phyloP scores from a whole-genome alignment of 768 basidiomycete genomes.

The Russula virescens region DNA sequence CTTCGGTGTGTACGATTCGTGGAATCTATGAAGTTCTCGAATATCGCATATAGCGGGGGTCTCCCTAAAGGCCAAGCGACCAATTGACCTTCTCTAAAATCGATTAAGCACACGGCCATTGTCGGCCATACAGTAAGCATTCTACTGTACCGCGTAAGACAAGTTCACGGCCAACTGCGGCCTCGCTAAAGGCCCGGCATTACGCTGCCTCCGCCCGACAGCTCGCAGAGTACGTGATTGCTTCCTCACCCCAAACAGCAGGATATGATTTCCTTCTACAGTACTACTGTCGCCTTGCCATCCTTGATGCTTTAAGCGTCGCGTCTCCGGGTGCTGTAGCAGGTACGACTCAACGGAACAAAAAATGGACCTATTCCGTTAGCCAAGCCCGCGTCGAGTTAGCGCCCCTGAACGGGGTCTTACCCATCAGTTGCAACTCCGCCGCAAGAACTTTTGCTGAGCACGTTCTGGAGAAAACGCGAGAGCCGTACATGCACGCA shows the following conservation, averaged over 20 bases:
- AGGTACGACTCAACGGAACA: not conserved
- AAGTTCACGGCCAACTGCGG: not conserved
- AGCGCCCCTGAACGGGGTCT: no score
- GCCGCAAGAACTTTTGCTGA: no score
- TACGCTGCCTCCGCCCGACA: not conserved
- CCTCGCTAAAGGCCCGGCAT: not conserved
- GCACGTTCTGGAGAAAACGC: not conserved
- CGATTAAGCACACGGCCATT: constrained; percentile 9
- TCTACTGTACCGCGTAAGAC: not conserved
- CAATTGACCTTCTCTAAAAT: constrained; percentile 16
- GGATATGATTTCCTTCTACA: constrained; percentile 6
- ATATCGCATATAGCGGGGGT: constrained; percentile 9
- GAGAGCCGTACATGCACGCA: not conserved
- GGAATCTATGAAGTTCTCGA: not conserved
- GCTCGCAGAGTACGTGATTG: not conserved
- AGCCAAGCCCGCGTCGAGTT: not conserved
- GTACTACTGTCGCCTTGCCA: constrained; percentile 4
- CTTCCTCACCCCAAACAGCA: not conserved
- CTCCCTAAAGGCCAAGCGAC: constrained; percentile 5
- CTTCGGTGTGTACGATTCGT: not conserved
- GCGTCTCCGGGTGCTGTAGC: no score
- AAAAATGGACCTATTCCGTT: not conserved
- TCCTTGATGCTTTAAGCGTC: no score
- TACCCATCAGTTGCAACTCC: not conserved
- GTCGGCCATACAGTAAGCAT: constrained; percentile 10